Base-by-base conservation (phyloP, 140 eudicot species). In the Oenanthe javanica region DNA sequence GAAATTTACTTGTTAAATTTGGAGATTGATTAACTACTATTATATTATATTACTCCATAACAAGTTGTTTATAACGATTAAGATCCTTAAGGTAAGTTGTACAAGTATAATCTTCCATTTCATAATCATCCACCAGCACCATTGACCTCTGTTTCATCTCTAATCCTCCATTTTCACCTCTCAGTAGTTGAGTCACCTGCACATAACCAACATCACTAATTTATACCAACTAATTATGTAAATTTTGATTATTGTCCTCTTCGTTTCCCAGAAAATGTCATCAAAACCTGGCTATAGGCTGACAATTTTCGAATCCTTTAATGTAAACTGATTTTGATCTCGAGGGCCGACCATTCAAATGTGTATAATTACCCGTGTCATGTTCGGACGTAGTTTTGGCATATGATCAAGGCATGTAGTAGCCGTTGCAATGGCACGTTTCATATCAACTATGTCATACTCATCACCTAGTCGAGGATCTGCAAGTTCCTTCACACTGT, bases 41-140 rank as follows among this genome's bases (percentile, higher is more conserved):
- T n/a, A 67, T 10, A 12, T 67, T 18, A 19, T 21, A 38, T 84
- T 59, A 89, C 83, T 87, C 91, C 91, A 91, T 84, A 36, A 87
- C 81, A 6, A 91, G 93, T 84, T 91, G 86, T 82, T 79, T 82
- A 81, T 91, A 92, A 45, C 97, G 93, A 74, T 77, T 76, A 43
- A 91, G 90, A 83, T 91, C 97, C 21, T 88, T 82, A 25, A 89
- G 88, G 76, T 91, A 91, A 36, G 91, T 91, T 25, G 93, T 82
- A 73, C 84, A 80, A 38, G 90, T 87, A 70, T 91, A 91, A 16
- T 82, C 93, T 71, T 91, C 93, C 87, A 91, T 76, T 83, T 91
- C 93, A 76, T 90, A 89, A 64, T 86, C 85, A 21, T 91, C 96
- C 43, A 86, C 81, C 12, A 91, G 31, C 50, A 89, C 89, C 74